A percentile compares a stretch with the other conserved stretches of the same genome.
These are phyloP conservation scores for Phaeosphaeriaceae sp. DNA, from an alignment of 2,329 filamentous ascomycete genomes.

Conservation along the genomic window DNA sequence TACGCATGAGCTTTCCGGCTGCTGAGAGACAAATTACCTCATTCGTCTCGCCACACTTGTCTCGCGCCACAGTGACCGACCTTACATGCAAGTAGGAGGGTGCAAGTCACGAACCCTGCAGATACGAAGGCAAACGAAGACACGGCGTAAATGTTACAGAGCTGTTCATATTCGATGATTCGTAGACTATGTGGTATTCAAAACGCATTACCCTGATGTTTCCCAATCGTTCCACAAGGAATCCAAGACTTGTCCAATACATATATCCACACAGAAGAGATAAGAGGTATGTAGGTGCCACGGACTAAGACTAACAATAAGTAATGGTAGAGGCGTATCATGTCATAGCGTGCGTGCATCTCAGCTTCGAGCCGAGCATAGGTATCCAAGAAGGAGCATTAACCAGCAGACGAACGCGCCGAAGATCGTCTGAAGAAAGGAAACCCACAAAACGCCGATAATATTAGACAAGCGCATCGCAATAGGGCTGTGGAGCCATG, in stretches of 20 bases:
- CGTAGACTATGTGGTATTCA: background rate
- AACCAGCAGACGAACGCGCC: background rate
- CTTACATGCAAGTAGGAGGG: background rate
- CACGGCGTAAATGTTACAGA: background rate
- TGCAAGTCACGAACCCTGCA: background rate
- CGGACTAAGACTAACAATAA: background rate
- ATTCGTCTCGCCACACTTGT: too few species aligned
- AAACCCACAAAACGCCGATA: background rate
- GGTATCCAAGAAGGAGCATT: background rate
- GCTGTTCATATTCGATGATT: background rate
- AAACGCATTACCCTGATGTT: background rate
- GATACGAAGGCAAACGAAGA: background rate
- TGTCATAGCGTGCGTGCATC: background rate
- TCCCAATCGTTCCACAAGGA: background rate
- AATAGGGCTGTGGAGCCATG: background rate
- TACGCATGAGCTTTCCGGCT: too few species aligned
- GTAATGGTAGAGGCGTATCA: background rate
- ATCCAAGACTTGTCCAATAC: background rate
- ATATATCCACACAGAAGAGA: background rate
- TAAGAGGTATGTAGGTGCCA: background rate
- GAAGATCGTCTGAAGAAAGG: background rate
- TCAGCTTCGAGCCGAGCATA: background rate
- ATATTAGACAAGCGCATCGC: background rate
- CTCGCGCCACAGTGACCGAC: too few species aligned
- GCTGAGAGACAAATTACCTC: too few species aligned